Evolutionary conservation across 192 early-diverging fungal genomes (phyloP), one percentile per base, ranked within the genome.

Genomic region (Rhizophagus prolifer): DNA sequence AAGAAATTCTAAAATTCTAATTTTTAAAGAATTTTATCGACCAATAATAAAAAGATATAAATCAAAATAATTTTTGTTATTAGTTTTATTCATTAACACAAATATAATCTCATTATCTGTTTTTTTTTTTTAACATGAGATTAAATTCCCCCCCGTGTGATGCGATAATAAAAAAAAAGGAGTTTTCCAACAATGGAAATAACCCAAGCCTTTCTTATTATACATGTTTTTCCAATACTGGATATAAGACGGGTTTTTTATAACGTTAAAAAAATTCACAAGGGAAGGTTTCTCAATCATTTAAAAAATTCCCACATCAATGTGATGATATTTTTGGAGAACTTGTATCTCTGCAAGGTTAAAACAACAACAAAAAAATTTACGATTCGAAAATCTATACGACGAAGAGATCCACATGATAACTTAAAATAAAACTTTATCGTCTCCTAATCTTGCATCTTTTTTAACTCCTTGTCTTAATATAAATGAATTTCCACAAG

Each of bases 121-220:
- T 44, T 44, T 44, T 54, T 50, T 50, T 21, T 54, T 50, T 19
- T 6, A 54, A 54, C 50, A 54, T 54, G 47, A 50, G 47, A 5
- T 54, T 50, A 19, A 50, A 16, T 50, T 16, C 1, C 7, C 21
- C 50, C 50, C 19, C 19, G 50, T 6, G 50, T 19, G 50, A 54
- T 54, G 16, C 50, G 6, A 44, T 12, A 54, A 54, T 54, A 25
- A 64, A 16, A 30, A 63, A 64, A 64, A 30, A 8, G 25, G 63
- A 65, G 63, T 21, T 16, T 30, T 12, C 63, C 63, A 65, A 65
- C 23, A 65, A 65, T 65, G 31, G 63, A 65, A 26, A 34, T 30
- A 26, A 25, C 25, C 13, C 63, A 65, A 34, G 25, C 31, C 25
- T 14, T 30, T 34, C 2, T 1, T 4, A 30, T 26, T 6, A 65